A percentile compares a stretch with the other conserved stretches of the same genome.
These are phyloP conservation scores for Xylaria sp. DNA, from an alignment of 2,329 filamentous ascomycete species.

Conservation along the genomic window DNA sequence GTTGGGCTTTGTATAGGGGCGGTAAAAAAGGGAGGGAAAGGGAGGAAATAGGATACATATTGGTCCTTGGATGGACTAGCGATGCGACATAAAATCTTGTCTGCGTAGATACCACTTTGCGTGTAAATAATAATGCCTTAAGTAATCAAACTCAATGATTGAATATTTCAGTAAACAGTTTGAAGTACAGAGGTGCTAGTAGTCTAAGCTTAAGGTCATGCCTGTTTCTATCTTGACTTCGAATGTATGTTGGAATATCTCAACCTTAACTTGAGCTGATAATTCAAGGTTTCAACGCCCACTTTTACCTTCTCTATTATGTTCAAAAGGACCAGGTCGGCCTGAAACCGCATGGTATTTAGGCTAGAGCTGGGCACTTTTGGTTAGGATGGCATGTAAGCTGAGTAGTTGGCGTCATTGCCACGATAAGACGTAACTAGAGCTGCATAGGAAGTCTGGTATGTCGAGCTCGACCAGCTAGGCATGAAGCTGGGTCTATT, in stretches of 20 bases:
- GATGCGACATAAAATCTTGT: conserved; percentile 5
- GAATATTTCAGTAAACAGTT: background rate
- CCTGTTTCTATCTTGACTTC: background rate
- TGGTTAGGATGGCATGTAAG: background rate
- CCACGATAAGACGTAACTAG: background rate
- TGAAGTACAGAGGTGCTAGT: background rate
- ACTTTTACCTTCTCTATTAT: background rate
- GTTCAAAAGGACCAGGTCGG: background rate
- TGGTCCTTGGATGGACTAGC: background rate
- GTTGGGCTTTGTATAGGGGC: conserved; percentile 12
- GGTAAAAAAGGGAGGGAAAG: conserved; percentile 8
- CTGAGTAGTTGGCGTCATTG: background rate
- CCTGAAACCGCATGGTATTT: background rate
- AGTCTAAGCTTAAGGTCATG: background rate
- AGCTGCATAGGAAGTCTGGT: background rate
- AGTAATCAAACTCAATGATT: background rate
- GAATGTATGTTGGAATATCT: background rate
- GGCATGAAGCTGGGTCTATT: background rate
- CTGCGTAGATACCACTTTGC: conserved; percentile 21
- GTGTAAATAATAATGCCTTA: conserved; percentile 16
- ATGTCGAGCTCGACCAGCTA: background rate
- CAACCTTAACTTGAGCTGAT: background rate
- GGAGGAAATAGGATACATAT: conserved; percentile 9
- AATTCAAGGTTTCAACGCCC: background rate
- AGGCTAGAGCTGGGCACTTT: background rate